A percentile compares a stretch with the other conserved stretches of the same genome.
Conservation (phyloP, 768 basidiomycete species). For the Daedalea quercina region DNA sequence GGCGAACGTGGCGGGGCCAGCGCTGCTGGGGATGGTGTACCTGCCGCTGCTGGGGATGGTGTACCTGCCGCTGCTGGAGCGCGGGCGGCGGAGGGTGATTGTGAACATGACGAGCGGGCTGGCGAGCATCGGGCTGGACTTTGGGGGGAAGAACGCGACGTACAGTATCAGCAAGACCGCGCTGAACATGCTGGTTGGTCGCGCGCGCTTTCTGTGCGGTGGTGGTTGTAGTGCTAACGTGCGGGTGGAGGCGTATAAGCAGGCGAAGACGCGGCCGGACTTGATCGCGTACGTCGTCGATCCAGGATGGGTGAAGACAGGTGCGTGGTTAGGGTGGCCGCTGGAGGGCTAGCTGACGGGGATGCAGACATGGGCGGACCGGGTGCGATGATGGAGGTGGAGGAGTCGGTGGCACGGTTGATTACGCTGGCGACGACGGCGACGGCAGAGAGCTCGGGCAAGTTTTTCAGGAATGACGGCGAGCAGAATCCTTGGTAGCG, state of each 20-base stretch:
- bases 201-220: no score
- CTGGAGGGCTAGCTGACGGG: background rate
- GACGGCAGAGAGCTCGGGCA: conserved; percentile 23
- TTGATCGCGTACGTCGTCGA: conserved; percentile 26
- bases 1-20: conserved; percentile 4
- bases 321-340: conserved; percentile 19
- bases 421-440: conserved; percentile 21
- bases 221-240: background rate
- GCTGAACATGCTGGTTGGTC: conserved; percentile 33
- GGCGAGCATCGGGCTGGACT: conserved; percentile 26
- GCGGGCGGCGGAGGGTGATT: conserved; percentile 26
- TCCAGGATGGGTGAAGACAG: conserved; percentile 36
- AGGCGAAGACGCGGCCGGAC: conserved; percentile 27
- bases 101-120: conserved; percentile 28
- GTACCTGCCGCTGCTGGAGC: conserved; percentile 29
- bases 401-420: conserved; percentile 24
- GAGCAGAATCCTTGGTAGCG: conserved; percentile 25
- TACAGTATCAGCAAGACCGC: conserved; percentile 34
- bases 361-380: conserved; percentile 29
- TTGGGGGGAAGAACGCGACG: conserved; percentile 21
- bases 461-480: conserved; percentile 26
- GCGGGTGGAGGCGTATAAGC: conserved; percentile 27
- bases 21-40: conserved; percentile 27
- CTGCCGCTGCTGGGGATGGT: conserved; percentile 27
- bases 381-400: conserved; percentile 22